These are phyloP conservation scores for Pholiota adiposa DNA, from an alignment of 1,284 basidiomycete species.

Conservation along the genomic window DNA sequence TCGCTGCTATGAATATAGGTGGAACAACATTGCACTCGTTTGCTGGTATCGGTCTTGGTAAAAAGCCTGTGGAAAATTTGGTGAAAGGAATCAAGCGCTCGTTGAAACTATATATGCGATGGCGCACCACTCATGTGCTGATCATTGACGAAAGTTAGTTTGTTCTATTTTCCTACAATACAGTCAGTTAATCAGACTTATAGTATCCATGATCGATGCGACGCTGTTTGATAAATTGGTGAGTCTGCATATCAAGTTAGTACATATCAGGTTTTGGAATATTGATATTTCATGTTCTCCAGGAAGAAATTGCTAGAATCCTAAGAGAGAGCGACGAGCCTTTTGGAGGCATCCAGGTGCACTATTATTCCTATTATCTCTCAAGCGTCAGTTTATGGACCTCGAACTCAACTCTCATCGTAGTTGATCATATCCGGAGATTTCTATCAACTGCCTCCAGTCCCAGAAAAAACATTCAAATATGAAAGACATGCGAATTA, in stretches of 20 bases:
- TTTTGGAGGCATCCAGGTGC: constrained; percentile 90
- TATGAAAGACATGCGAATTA: constrained; percentile 54
- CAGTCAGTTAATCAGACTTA: no score
- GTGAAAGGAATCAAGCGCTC: constrained; percentile 48
- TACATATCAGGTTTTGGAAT: background rate
- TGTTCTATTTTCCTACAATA: no score
- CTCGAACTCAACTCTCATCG: background rate
- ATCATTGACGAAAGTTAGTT: constrained; percentile 85
- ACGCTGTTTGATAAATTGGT: constrained; percentile 83
- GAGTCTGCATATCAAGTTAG: constrained; percentile 12
- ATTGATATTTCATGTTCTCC: no score
- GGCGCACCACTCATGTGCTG: constrained; percentile 74
- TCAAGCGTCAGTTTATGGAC: no score
- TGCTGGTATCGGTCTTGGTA: constrained; percentile 81
- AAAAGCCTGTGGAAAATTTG: constrained; percentile 60
- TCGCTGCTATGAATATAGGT: constrained; percentile 89
- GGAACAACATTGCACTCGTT: constrained; percentile 90
- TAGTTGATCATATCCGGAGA: constrained; percentile 87
- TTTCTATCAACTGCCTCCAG: constrained; percentile 93
- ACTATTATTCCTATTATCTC: constrained; percentile 23
- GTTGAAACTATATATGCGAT: constrained; percentile 62
- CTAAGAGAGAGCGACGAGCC: constrained; percentile 61
- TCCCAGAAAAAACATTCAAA: constrained; percentile 46
- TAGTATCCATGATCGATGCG: constrained; percentile 92
- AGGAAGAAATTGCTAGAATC: constrained; percentile 55